phyloP scores from a whole-genome alignment of 192 early-diverging fungal species.

The Coemansia sp. region DNA sequence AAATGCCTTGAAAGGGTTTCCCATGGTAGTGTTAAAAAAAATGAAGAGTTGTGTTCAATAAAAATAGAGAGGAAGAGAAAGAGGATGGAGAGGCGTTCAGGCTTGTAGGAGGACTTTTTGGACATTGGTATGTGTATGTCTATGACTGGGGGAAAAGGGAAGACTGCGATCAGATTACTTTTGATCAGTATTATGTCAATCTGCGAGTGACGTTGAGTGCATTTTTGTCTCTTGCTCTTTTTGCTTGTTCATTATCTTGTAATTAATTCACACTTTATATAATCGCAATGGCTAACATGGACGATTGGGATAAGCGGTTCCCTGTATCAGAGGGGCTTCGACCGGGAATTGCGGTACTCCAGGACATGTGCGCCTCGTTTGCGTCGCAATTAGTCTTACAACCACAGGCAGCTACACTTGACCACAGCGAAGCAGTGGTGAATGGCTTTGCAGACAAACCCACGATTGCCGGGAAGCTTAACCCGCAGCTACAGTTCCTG shows the following conservation, averaged over 20 bases:
- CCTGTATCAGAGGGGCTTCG: conserved; percentile 13
- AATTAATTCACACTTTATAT: conserved; percentile 51
- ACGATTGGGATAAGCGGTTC: conserved; percentile 34
- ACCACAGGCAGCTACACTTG: background rate
- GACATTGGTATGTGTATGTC: too few species aligned
- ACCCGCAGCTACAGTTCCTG: conserved; percentile 12
- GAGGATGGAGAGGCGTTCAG: background rate
- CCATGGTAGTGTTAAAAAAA: background rate
- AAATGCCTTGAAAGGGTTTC: background rate
- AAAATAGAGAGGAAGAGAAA: background rate
- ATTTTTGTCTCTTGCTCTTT: background rate
- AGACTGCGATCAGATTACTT: too few species aligned
- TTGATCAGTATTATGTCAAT: too few species aligned
- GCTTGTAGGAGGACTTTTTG: background rate
- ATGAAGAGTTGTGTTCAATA: background rate
- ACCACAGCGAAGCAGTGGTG: background rate
- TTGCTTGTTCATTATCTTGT: conserved; percentile 63
- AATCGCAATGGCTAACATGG: background rate
- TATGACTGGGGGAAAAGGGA: too few species aligned
- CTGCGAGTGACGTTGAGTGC: background rate
- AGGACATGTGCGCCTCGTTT: conserved; percentile 16
- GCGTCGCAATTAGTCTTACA: conserved; percentile 12
- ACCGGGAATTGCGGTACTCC: conserved; percentile 15
- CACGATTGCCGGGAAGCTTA: background rate
- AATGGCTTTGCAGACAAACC: background rate